Evolutionary conservation across 345 rosid genomes (phyloP).

Genomic region (Rhizophora apiculata): DNA sequence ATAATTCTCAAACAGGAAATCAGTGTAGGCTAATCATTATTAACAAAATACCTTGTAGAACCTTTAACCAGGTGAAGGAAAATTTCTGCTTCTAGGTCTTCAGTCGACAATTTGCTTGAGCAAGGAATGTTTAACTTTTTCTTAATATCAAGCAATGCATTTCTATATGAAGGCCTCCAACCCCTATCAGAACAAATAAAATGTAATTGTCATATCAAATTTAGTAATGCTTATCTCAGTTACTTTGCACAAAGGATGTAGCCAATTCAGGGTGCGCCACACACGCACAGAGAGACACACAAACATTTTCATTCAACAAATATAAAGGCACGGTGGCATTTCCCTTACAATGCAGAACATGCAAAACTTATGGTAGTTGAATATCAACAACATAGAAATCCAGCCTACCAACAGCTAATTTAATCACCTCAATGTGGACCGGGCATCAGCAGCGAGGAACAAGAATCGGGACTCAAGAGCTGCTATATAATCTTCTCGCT

Average conservation of each 20-base stretch:
- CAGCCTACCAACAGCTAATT: background rate
- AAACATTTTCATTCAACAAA: no score
- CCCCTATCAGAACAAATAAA: constrained; percentile 44
- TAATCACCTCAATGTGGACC: constrained; percentile 70
- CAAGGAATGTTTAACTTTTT: constrained; percentile 63
- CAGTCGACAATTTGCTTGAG: constrained; percentile 72
- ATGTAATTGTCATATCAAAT: background rate
- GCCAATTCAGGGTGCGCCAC: background rate
- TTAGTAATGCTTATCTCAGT: no score
- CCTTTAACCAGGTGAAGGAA: constrained; percentile 74
- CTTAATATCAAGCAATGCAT: constrained; percentile 71
- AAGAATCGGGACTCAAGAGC: constrained; percentile 81
- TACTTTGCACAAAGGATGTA: background rate
- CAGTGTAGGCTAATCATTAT: constrained; percentile 1
- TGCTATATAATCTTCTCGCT: constrained; percentile 58
- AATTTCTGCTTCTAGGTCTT: constrained; percentile 81
- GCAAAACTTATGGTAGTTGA: background rate
- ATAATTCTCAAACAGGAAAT: background rate
- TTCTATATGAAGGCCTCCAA: constrained; percentile 86
- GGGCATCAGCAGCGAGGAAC: constrained; percentile 94
- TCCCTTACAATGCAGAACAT: no score
- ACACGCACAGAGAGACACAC: no score
- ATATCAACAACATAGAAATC: background rate
- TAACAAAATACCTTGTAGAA: constrained; percentile 49
- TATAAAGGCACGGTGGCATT: no score